These are phyloP conservation scores for Craterostigma plantagineum DNA, from an alignment of 257 asterid species.

Conservation along the genomic window DNA sequence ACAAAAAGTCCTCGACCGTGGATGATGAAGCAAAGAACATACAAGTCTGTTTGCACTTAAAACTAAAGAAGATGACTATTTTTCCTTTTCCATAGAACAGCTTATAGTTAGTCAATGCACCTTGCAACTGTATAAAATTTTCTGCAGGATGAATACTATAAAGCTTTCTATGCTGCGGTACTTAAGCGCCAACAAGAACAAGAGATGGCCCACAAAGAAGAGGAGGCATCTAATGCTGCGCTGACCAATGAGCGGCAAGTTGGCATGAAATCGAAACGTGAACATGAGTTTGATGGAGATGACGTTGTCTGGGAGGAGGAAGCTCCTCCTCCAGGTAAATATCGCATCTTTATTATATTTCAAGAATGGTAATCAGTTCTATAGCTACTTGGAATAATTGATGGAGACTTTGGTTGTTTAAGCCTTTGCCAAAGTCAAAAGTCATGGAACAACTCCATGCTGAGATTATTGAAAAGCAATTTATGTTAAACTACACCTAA, in stretches of 20 bases:
- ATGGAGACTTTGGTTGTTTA: not conserved
- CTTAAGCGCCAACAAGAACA: slow-evolving; percentile 45
- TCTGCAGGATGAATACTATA: slow-evolving; percentile 55
- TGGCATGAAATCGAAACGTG: slow-evolving; percentile 61
- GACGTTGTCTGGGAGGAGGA: slow-evolving; percentile 87
- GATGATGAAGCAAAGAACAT: slow-evolving; percentile 40
- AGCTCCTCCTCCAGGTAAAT: slow-evolving; percentile 52
- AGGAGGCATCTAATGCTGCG: slow-evolving; percentile 14
- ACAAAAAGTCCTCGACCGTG: slow-evolving; percentile 41
- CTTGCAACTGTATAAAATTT: slow-evolving; percentile 3
- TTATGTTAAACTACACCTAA: not conserved
- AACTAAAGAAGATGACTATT: not conserved
- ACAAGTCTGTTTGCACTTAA: slow-evolving; percentile 19
- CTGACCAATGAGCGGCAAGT: slow-evolving; percentile 49
- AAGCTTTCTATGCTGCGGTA: slow-evolving; percentile 82
- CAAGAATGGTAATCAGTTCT: not conserved
- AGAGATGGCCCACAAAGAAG: slow-evolving; percentile 32
- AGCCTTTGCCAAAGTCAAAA: no score
- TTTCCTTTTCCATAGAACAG: not conserved
- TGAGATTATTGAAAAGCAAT: no score
- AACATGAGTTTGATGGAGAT: slow-evolving; percentile 40
- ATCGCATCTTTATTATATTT: slow-evolving; percentile 1
- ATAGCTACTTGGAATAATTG: not conserved
- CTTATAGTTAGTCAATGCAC: not conserved
- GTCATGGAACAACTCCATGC: no score